Evolutionary conservation across 129 eudicot genomes (phyloP), one percentile per base, ranked within the genome.

Genomic region (Artemisia annua): DNA sequence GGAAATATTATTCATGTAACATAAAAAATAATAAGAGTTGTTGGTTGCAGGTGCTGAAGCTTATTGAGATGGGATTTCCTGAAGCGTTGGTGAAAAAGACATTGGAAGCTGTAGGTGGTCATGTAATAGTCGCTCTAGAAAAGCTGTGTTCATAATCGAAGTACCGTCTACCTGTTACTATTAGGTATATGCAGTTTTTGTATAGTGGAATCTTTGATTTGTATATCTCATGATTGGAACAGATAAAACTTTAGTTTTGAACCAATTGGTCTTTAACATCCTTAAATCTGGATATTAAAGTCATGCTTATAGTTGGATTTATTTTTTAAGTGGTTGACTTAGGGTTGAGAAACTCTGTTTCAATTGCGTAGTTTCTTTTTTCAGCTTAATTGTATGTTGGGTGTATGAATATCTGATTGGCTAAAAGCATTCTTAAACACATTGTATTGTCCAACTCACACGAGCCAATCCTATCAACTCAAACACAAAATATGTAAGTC

Each of bases 61-160:
- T 79, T n/a, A 79, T 73, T 39, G 75, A 79, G 54, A 79, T 79
- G 83, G 83, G 83, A 43, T 79, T 79, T 16, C 79, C 79, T 14
- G 83, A 79, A 73, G 66, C 15, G 0, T 79, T 48, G 5, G 83
- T 49, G 11, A 73, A 60, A 64, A 66, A 60, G 48, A 62, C 83
- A 39, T 24, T 73, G 68, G 79, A 79, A 58, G 74, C 70, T 73
- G 78, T 48, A 48, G 74, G 64, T 4, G 83, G 83, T 48, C 79
- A 79, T 73, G 83, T 66, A 73, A 67, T 50, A 69, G 59, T 66
- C 69, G 83, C 83, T 11, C 53, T 49, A 49, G 60, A 54, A 54
- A 54, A 19, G 60, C 18, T 62, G 48, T 49, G 11, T 26, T 5
- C 44, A 32, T 3, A 62, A 26, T 62, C 55, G 72, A 14, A 26